Evolutionary conservation across 495 filamentous ascomycete genomes (phyloP).

Genomic region (Penicillium salamii): DNA sequence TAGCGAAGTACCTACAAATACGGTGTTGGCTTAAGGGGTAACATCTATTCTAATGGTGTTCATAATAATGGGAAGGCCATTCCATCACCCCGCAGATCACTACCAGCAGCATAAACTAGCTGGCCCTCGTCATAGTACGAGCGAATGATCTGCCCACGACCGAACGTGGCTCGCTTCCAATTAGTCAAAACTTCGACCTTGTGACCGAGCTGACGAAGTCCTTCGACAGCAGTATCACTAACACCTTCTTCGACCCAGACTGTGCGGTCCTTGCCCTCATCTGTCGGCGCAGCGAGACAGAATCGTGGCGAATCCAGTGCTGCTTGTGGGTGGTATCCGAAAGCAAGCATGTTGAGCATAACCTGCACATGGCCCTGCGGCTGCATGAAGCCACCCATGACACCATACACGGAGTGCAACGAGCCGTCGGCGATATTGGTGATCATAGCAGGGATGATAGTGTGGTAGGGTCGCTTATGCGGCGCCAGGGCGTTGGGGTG

Average conservation of each 20-base stretch:
- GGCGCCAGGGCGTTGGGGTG: constrained; percentile 82
- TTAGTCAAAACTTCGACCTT: constrained; percentile 65
- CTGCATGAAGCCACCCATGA: constrained; percentile 99
- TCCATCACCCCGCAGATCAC: constrained; percentile 87
- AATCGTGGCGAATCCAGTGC: constrained; percentile 88
- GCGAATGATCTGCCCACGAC: constrained; percentile 85
- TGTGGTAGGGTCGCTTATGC: constrained; percentile 92
- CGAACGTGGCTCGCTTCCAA: constrained; percentile 71
- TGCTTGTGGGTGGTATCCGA: constrained; percentile 80
- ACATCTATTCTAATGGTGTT: background rate
- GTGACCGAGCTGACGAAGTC: constrained; percentile 70
- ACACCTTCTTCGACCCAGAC: constrained; percentile 89
- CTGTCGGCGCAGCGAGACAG: constrained; percentile 69
- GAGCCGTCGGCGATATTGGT: constrained; percentile 70
- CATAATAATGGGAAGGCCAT: constrained; percentile 60
- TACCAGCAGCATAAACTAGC: constrained; percentile 78
- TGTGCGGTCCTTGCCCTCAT: constrained; percentile 48
- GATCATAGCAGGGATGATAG: constrained; percentile 91
- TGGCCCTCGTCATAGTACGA: constrained; percentile 67
- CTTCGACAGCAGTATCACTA: constrained; percentile 58
- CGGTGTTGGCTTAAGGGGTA: too few relatives aligned
- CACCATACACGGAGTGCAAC: constrained; percentile 83
- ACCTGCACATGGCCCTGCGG: constrained; percentile 97
- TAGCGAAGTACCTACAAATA: too few relatives aligned
- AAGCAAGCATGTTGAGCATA: constrained; percentile 83